These are phyloP conservation scores for Alternaria arborescens DNA, from an alignment of 2,329 filamentous ascomycete genomes.

Conservation along the genomic window DNA sequence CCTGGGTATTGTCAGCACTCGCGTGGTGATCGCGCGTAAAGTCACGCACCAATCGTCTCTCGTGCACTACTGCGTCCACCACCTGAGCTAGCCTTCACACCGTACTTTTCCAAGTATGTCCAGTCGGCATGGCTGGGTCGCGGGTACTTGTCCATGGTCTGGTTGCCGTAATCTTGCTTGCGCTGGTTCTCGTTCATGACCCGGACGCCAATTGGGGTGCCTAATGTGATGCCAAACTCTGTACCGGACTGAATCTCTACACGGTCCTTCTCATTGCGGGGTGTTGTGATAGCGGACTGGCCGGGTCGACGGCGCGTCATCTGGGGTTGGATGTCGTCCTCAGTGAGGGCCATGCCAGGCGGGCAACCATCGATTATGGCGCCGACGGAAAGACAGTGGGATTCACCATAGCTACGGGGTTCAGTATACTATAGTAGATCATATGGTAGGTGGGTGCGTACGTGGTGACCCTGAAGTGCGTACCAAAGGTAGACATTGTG, in stretches of 20 bases:
- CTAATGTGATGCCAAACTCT: constrained; percentile 87
- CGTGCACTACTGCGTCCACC: constrained; percentile 91
- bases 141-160: constrained; percentile 91
- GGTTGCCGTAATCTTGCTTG: constrained; percentile 87
- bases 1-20: constrained; percentile 53
- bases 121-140: constrained; percentile 94
- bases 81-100: constrained; percentile 87
- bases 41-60: constrained; percentile 80
- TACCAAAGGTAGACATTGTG: constrained; percentile 77
- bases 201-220: constrained; percentile 86
- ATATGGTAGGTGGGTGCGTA: constrained; percentile 55
- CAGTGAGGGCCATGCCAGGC: constrained; percentile 84
- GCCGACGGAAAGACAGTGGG: constrained; percentile 90
- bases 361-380: constrained; percentile 95
- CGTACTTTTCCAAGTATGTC: constrained; percentile 98
- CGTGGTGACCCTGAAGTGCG: constrained; percentile 83
- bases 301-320: constrained; percentile 90
- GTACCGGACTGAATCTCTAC: constrained; percentile 94
- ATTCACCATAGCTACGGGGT: constrained; percentile 74
- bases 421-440: too few relatives aligned
- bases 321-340: constrained; percentile 91
- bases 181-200: constrained; percentile 94
- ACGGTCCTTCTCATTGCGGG: constrained; percentile 88
- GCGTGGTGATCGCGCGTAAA: neutral
- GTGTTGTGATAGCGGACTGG: constrained; percentile 89